Percentiles rank a stretch among this genome's conserved stretches.
These are phyloP conservation scores for Biscogniauxia marginata DNA, from an alignment of 2,329 filamentous ascomycete genomes.

Conservation along the genomic window DNA sequence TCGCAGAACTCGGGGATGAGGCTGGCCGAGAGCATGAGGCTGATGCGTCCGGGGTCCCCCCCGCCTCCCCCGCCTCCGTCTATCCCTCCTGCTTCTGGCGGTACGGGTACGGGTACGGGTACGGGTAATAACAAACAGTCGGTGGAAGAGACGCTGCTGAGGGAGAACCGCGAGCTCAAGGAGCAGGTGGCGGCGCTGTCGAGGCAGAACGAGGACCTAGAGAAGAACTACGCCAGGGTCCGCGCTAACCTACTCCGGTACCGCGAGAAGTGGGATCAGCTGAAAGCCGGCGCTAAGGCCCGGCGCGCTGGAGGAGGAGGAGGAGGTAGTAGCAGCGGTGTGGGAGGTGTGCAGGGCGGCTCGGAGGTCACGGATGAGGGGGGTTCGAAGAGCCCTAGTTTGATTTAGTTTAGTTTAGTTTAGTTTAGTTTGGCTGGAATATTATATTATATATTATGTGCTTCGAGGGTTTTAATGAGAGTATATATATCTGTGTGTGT, in stretches of 20 bases:
- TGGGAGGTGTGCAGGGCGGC: no score
- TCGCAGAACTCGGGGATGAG: slow-evolving; percentile 85
- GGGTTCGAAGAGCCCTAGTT: no score
- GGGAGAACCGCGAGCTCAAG: slow-evolving; percentile 64
- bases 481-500: no score
- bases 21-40: slow-evolving; percentile 77
- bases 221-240: slow-evolving; percentile 59
- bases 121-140: slow-evolving; percentile 30
- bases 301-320: slow-evolving; percentile 37
- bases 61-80: slow-evolving; percentile 24
- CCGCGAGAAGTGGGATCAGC: slow-evolving; percentile 59
- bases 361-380: no score
- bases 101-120: slow-evolving; percentile 2
- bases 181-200: slow-evolving; percentile 58
- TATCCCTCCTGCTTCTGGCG: neutral
- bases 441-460: no score
- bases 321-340: no score
- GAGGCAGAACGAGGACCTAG: slow-evolving; percentile 63
- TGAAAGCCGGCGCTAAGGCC: slow-evolving; percentile 61
- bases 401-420: no score
- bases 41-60: slow-evolving; percentile 59
- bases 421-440: no score
- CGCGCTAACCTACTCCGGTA: slow-evolving; percentile 58
- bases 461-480: no score
- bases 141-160: slow-evolving; percentile 44